phyloP scores from a whole-genome alignment of 2,329 filamentous ascomycete species.

The Phyllosticta citribraziliensis region DNA sequence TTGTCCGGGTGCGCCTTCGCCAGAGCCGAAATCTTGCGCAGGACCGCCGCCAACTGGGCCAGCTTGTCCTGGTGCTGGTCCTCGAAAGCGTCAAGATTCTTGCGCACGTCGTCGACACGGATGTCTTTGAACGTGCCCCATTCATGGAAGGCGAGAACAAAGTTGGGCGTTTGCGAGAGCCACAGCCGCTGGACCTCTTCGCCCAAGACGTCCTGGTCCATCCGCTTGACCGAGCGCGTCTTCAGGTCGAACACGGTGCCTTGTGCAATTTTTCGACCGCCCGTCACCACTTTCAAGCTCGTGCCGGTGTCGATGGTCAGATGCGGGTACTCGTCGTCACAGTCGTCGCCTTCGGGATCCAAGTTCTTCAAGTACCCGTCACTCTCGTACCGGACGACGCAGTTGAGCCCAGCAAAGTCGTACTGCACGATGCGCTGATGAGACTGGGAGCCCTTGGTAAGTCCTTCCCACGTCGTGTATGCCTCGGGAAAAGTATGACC shows the following conservation, averaged over 20 bases:
- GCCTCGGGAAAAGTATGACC: conserved; percentile 58
- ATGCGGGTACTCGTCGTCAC: not conserved
- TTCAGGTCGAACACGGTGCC: conserved; percentile 43
- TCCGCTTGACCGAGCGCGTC: conserved; percentile 33
- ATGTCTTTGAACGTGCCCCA: conserved; percentile 35
- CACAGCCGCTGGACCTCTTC: conserved; percentile 39
- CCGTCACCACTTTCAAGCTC: conserved; percentile 15
- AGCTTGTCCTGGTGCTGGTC: conserved; percentile 24
- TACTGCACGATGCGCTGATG: conserved; percentile 56
- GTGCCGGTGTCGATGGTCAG: not conserved
- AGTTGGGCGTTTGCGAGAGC: conserved; percentile 42
- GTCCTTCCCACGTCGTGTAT: conserved; percentile 53
- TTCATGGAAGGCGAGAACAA: conserved; percentile 43
- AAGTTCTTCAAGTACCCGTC: conserved; percentile 44
- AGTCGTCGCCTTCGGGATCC: conserved; percentile 1
- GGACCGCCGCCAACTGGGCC: conserved; percentile 18
- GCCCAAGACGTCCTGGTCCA: conserved; percentile 23
- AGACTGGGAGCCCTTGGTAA: conserved; percentile 45
- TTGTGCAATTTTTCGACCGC: conserved; percentile 29
- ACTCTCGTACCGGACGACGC: conserved; percentile 46
- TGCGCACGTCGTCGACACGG: conserved; percentile 27
- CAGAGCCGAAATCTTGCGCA: conserved; percentile 23
- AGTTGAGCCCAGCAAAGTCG: conserved; percentile 42
- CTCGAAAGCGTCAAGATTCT: conserved; percentile 35
- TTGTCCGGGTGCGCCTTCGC: conserved; percentile 15